phyloP scores from a whole-genome alignment of 106 monocot species.

The Hemerocallis citrina region DNA sequence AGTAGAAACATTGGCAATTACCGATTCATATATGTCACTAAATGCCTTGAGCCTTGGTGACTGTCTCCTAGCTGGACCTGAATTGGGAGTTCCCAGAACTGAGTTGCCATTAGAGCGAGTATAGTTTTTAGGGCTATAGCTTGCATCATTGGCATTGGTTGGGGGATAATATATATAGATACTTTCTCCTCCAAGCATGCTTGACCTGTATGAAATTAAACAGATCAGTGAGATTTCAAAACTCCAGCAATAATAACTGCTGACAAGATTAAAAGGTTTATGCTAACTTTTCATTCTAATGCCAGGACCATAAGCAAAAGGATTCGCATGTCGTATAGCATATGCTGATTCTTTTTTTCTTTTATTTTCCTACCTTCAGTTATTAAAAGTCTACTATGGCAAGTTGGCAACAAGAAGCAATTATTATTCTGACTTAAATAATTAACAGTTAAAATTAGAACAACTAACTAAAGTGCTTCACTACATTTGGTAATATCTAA shows the following conservation, averaged over 20 bases:
- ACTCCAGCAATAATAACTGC: not conserved
- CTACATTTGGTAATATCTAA: no score
- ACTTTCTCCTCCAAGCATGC: conserved; percentile 4
- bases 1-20: not conserved
- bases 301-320: not conserved
- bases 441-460: no score
- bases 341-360: no score
- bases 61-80: conserved; percentile 5
- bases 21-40: conserved; percentile 5
- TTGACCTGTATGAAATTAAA: conserved; percentile 1
- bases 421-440: no score
- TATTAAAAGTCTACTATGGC: no score
- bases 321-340: no score
- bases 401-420: no score
- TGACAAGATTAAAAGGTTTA: not conserved
- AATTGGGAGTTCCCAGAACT: not conserved
- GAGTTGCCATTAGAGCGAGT: not conserved
- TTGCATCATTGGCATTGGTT: not conserved
- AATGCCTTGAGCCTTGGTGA: conserved; percentile 17
- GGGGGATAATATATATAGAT: not conserved
- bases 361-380: no score
- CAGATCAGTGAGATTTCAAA: not conserved
- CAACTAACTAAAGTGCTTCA: no score
- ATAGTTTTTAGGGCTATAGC: not conserved
- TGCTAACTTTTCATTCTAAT: not conserved